Conservation (phyloP, 768 basidiomycete genomes). For the Pleurotus pulmonarius region DNA sequence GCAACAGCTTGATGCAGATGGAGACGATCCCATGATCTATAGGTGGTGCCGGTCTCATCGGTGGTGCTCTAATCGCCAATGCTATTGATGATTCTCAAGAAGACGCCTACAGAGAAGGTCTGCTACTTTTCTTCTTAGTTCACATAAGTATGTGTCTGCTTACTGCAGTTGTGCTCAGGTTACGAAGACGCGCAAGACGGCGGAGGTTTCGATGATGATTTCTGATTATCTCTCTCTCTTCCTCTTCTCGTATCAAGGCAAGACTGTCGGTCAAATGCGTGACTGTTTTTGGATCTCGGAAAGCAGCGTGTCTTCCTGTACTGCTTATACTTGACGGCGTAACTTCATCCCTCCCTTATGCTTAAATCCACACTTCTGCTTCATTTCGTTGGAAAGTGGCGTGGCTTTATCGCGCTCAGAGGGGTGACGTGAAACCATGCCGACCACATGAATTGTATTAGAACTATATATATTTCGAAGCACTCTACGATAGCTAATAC, state of each 20-base stretch:
- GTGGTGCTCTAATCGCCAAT: constrained; percentile 52
- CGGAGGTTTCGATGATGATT: constrained; percentile 9
- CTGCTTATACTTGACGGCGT: no score
- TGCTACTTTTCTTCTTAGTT: background rate
- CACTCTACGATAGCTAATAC: constrained; percentile 10
- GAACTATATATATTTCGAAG: no score
- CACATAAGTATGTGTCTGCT: background rate
- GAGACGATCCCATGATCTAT: background rate
- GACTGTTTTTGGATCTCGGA: no score
- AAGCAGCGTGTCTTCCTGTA: no score
- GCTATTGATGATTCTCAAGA: constrained; percentile 37
- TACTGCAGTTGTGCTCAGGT: constrained; percentile 8
- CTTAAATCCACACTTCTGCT: background rate
- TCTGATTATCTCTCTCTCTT: background rate
- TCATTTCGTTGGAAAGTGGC: background rate
- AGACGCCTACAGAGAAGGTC: constrained; percentile 20
- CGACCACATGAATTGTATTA: no score
- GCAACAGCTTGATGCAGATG: background rate
- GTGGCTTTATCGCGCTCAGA: background rate
- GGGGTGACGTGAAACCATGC: no score
- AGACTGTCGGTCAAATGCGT: background rate
- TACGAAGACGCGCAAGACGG: constrained; percentile 11
- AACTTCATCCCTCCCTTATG: background rate
- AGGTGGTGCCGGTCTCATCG: constrained; percentile 67
- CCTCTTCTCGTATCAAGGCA: background rate